Base-by-base conservation (phyloP, 805 yeast genomes). In the Yamadazyma nakazawae region DNA sequence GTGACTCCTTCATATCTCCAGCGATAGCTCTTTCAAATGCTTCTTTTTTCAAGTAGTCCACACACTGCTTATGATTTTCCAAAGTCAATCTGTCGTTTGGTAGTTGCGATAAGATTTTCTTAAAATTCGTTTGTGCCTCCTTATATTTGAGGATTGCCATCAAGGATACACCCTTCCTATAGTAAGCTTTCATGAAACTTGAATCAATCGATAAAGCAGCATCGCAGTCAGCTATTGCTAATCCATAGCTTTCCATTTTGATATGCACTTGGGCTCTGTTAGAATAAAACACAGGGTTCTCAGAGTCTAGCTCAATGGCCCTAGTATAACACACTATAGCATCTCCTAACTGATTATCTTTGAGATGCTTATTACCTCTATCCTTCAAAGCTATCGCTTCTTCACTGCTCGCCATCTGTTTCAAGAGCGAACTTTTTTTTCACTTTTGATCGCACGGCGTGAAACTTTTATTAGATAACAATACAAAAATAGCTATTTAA, bases 201-300 rank as follows among this genome's bases (percentile, higher is more conserved):
- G 82, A 76, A 60, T 92, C 89, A 9, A 84, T 58, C 40, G 74
- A 77, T 37, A 94, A 74, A 1, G 97, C 88, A 37, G 69, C 67
- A 30, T 82, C 78, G 55, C 96, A 83, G 62, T 91, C 97, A n/a
- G 64, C 70, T 2, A 91, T 77, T 0, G 97, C 96, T 45, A 80
- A 73, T 3, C 97, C 98, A 62, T 85, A 91, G 57, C 84, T 84
- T 62, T 92, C 99, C 46, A 83, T 64, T 58, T 89, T 88, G 59
- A 92, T 81, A 55, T 90, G 84, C 0, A 89, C 96, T 62, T 89
- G 90, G 0, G 98, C 97, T 53, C 97, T 75, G 66, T 92, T 92
- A 9, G 96, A 84, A 60, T 74, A 88, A 52, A 84, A 81, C 28
- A 83, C 75, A 2, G 87, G 80, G 43, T 83, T 82, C 4, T 68